Evolutionary conservation across 78 protist genomes (phyloP).

Genomic region (Dictyostelium discoideum): dicty_2.7 NC_007089.4:2080001-2080500

Average conservation of each 20-base stretch:
- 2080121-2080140: not conserved
- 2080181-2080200: not conserved
- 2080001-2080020: not conserved
- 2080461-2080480: conserved; percentile 1
- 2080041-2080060: not conserved
- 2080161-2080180: not conserved
- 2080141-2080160: not conserved
- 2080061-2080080: not conserved
- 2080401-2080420: not conserved
- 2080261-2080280: not conserved
- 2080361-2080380: not conserved
- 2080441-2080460: not conserved
- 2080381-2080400: not conserved
- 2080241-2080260: not conserved
- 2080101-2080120: not conserved
- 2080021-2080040: not conserved
- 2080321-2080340: not conserved
- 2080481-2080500: not conserved
- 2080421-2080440: not conserved
- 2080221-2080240: not conserved
- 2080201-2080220: not conserved
- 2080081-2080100: not conserved
- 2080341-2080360: not conserved
- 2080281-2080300: not conserved
- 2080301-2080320: too few relatives aligned